Evolutionary conservation across 2,329 filamentous ascomycete species (phyloP), one percentile per base, ranked within the genome.

Genomic region (Camillea tinctor): DNA sequence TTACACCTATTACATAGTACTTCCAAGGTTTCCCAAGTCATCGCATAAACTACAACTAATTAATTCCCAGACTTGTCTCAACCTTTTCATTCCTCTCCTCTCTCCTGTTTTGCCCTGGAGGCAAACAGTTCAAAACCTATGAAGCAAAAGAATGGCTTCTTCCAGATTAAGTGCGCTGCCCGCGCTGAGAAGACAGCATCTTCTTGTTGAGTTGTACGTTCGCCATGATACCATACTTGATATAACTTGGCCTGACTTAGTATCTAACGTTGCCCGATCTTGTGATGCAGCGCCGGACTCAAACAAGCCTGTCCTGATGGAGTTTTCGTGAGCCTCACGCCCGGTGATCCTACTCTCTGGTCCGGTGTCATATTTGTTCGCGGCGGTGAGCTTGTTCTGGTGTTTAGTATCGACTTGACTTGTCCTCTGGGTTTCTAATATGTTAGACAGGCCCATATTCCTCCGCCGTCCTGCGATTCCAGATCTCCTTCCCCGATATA

Each of bases 281-380:
- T 15, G 71, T 63, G 65, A 52, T 44, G 56, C 75, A 96, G 92
- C 76, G 85, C 90, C 62, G 90, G 90, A 62, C 82, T 97, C 68
- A 93, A 90, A 75, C 86, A 91, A 77, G 88, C 89, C 60, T 93
- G 90, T 73, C 93, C 93, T 1, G 87, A 92, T 59, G 94, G 95
- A 56, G 83, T 97, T 63, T 97, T 95, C 76, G 85, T 97, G 75
- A 91, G 85, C 73, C 84, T 97, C 61, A 91, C 90, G 24, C 91
- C 92, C 0, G 90, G 90, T 22, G 89, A 97, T 71, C 87, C 91
- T 19, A 87, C 87, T 17, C 79, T 93, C 54, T 98, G 94, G 94
- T 89, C 88, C 30, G 93, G 92, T n/a, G 90, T 96, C 20, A 81
- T 98, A 24, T 98, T 98, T 73, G 87, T 97, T 63, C 90, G 92